These are phyloP conservation scores for Arthrinium puccinioides DNA, from an alignment of 2,329 filamentous ascomycete genomes.

Conservation along the genomic window DNA sequence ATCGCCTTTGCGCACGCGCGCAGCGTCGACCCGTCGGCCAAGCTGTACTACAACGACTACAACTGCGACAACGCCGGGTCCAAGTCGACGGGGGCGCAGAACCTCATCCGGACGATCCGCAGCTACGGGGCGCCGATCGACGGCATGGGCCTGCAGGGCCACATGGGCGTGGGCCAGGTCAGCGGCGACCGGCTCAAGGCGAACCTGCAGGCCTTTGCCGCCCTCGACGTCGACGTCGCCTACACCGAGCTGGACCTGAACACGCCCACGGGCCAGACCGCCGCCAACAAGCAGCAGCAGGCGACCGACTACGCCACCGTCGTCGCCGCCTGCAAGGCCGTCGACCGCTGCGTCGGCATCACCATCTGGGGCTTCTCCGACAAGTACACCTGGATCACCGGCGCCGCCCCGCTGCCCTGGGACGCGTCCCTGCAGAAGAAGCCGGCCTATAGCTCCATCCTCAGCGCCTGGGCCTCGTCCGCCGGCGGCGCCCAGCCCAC, in stretches of 20 bases:
- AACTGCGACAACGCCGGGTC: constrained; percentile 36
- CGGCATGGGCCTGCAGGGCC: constrained; percentile 44
- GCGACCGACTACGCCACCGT: constrained; percentile 20
- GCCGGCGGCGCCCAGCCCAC: not conserved
- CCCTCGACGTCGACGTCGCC: constrained; percentile 41
- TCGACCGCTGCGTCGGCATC: constrained; percentile 21
- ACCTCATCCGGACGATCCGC: constrained; percentile 26
- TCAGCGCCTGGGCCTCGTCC: constrained; percentile 22
- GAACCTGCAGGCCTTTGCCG: constrained; percentile 30
- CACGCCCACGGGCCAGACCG: constrained; percentile 23
- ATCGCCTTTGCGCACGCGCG: constrained; percentile 43
- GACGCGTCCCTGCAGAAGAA: constrained; percentile 31
- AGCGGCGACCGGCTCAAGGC: constrained; percentile 27
- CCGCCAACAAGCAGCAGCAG: constrained; percentile 21
- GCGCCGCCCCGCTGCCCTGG: constrained; percentile 30
- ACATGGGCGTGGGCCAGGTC: constrained; percentile 36
- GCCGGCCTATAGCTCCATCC: constrained; percentile 31
- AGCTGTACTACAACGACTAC: constrained; percentile 56
- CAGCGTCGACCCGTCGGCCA: constrained; percentile 38
- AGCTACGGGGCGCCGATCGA: constrained; percentile 38
- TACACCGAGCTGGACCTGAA: constrained; percentile 47
- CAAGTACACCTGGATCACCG: constrained; percentile 28
- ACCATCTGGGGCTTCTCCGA: constrained; percentile 29
- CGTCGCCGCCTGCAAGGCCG: constrained; percentile 20
- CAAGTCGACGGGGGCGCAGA: constrained; percentile 26